Conservation (phyloP, 2,329 filamentous ascomycete species). For the Penicillium sclerotigenum region DNA sequence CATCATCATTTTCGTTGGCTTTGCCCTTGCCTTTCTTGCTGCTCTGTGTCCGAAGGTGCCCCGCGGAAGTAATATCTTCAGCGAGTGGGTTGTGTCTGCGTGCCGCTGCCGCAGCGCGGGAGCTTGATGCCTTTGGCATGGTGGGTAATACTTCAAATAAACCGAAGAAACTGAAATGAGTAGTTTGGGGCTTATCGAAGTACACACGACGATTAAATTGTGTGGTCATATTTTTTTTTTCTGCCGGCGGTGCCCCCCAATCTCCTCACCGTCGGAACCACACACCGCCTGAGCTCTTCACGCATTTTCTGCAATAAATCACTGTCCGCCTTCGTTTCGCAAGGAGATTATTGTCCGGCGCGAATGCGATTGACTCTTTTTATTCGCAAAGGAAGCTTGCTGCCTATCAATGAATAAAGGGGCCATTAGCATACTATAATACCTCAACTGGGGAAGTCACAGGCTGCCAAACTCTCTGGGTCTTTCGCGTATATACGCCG, state of each 20-base stretch:
- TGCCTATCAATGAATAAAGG: background rate
- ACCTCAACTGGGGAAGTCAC: background rate
- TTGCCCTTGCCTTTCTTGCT: constrained; percentile 67
- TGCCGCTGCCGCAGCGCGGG: constrained; percentile 53
- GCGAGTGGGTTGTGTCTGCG: constrained; percentile 87
- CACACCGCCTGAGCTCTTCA: background rate
- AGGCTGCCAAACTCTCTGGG: background rate
- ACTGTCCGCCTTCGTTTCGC: constrained; percentile 3
- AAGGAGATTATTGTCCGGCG: background rate
- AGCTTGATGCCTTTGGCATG: constrained; percentile 77
- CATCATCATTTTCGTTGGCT: constrained; percentile 50
- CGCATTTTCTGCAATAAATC: constrained; percentile 1
- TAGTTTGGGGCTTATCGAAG: constrained; percentile 7
- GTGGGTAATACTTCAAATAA: constrained; percentile 8
- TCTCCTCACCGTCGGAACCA: background rate
- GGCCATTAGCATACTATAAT: background rate
- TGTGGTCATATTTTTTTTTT: constrained; percentile 37
- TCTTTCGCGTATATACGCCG: background rate
- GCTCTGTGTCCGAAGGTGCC: constrained; percentile 69
- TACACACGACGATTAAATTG: constrained; percentile 35
- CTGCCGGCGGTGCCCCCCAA: constrained; percentile 27
- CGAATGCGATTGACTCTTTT: background rate
- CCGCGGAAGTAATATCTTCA: constrained; percentile 73
- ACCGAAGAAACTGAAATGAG: background rate
- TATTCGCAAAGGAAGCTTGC: background rate